A percentile compares a stretch with the other conserved stretches of the same genome.
These are phyloP conservation scores for Daucus carota DNA, from an alignment of 129 eudicot genomes.

Conservation along the genomic window DNA sequence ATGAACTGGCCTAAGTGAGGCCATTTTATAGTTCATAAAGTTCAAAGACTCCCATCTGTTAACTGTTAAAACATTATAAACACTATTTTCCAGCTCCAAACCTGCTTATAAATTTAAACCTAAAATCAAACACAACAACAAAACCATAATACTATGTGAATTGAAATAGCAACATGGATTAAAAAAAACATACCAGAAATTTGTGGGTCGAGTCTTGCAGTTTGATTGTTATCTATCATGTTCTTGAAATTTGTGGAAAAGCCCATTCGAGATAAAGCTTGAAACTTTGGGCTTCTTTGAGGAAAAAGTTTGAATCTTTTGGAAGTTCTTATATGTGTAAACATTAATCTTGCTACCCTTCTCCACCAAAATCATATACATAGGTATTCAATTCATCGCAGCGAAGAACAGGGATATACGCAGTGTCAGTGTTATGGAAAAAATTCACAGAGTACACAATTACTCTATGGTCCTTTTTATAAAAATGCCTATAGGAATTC, in stretches of 20 bases:
- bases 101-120: constrained; percentile 25
- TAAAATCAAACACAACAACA: background rate
- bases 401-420: no score
- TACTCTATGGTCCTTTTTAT: no score
- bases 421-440: no score
- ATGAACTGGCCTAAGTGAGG: constrained; percentile 78
- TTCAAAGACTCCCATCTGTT: constrained; percentile 86
- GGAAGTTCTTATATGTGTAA: background rate
- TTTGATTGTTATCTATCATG: constrained; percentile 6
- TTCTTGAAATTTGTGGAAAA: constrained; percentile 18
- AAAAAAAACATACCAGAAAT: constrained; percentile 24
- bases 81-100: constrained; percentile 47
- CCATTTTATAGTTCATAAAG: constrained; percentile 56
- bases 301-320: constrained; percentile 13
- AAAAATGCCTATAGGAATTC: no score
- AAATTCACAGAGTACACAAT: no score
- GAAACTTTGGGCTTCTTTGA: constrained; percentile 11
- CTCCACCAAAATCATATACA: background rate
- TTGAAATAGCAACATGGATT: background rate
- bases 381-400: no score
- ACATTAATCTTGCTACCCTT: background rate
- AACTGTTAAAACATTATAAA: constrained; percentile 59
- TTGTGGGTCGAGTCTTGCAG: constrained; percentile 4
- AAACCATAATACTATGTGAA: background rate
- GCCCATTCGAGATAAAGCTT: constrained; percentile 25